Percentiles rank a stretch among this genome's conserved stretches.
These are phyloP conservation scores for Fusarium sp. DNA, from an alignment of 2,329 filamentous ascomycete species.

Conservation along the genomic window DNA sequence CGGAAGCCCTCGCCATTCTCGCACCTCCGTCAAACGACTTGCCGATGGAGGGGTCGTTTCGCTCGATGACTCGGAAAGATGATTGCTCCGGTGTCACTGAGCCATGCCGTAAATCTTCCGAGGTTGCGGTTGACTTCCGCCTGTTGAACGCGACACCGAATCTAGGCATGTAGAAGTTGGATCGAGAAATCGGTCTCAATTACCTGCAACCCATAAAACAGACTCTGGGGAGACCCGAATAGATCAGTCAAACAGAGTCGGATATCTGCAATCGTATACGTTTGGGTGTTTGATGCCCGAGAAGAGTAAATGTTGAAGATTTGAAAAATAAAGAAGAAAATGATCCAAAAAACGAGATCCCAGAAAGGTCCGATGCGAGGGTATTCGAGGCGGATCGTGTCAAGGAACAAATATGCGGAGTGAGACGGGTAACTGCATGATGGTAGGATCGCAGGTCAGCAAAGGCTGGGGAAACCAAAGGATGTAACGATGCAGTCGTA, in stretches of 20 bases:
- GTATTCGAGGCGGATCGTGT: slow-evolving; percentile 42
- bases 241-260: slow-evolving; percentile 12
- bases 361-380: slow-evolving; percentile 32
- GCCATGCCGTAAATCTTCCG: slow-evolving; percentile 66
- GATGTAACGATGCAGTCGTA: slow-evolving; percentile 29
- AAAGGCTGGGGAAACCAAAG: slow-evolving; percentile 21
- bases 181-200: slow-evolving; percentile 34
- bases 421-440: slow-evolving; percentile 46
- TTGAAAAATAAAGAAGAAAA: slow-evolving; percentile 19
- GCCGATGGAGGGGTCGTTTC: slow-evolving; percentile 58
- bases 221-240: slow-evolving; percentile 15
- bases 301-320: slow-evolving; percentile 19
- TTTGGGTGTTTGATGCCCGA: slow-evolving; percentile 13
- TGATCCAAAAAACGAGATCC: slow-evolving; percentile 36
- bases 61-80: slow-evolving; percentile 71
- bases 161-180: slow-evolving; percentile 67
- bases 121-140: slow-evolving; percentile 70
- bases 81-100: slow-evolving; percentile 59
- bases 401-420: slow-evolving; percentile 40
- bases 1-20: slow-evolving; percentile 55
- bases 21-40: slow-evolving; percentile 66
- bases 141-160: slow-evolving; percentile 70
- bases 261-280: slow-evolving; percentile 36
- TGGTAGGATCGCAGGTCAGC: slow-evolving; percentile 40
- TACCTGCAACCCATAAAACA: slow-evolving; percentile 45